Conservation (phyloP, 768 basidiomycete genomes). For the Pisolithus marmoratus region DNA sequence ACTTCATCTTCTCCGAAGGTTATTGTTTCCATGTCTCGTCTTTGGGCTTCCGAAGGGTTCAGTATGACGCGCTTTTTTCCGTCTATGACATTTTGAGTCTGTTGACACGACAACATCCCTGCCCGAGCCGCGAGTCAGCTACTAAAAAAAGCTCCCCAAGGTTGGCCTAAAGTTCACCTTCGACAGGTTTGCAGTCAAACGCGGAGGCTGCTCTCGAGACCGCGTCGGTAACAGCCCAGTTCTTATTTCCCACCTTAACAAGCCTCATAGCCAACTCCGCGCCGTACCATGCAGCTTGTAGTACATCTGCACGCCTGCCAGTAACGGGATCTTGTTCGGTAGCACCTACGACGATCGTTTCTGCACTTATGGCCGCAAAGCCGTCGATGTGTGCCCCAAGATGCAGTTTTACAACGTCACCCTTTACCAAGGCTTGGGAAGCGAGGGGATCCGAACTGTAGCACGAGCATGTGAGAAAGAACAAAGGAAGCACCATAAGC, state of each 20-base stretch:
- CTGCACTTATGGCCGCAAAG: conserved; percentile 88
- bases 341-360: conserved; percentile 88
- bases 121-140: background rate
- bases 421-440: conserved; percentile 63
- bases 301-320: conserved; percentile 82
- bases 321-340: conserved; percentile 68
- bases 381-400: conserved; percentile 98
- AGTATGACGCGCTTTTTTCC: conserved; percentile 94
- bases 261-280: conserved; percentile 89
- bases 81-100: conserved; percentile 90
- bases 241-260: conserved; percentile 89
- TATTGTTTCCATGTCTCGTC: conserved; percentile 75
- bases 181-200: conserved; percentile 89
- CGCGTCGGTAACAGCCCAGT: conserved; percentile 90
- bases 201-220: conserved; percentile 66
- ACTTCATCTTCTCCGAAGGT: conserved; percentile 93
- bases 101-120: conserved; percentile 96
- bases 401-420: conserved; percentile 94
- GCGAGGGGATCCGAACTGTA: conserved; percentile 70
- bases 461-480: conserved; percentile 1
- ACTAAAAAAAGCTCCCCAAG: background rate
- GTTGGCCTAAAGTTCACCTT: conserved; percentile 47
- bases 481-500: background rate
- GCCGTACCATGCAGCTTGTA: conserved; percentile 91
- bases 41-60: conserved; percentile 82